These are phyloP conservation scores for Dacryopinax primogenitus DNA, from an alignment of 768 basidiomycete species.

Conservation along the genomic window DNA sequence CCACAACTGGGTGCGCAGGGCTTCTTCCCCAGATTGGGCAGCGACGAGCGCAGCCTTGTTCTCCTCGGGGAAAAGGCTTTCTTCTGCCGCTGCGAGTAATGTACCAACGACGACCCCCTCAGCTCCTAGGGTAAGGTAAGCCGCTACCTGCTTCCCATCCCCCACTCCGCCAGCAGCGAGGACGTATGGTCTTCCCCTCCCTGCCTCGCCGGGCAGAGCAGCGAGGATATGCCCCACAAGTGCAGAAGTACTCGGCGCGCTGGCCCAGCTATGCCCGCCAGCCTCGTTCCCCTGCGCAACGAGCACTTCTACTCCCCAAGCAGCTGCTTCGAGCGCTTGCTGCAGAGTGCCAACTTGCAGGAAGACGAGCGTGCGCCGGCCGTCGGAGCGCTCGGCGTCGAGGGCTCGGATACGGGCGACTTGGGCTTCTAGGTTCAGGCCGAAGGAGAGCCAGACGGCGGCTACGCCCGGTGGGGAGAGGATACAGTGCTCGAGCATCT, in stretches of 20 bases:
- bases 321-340: conserved; percentile 49
- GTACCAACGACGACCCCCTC: conserved; percentile 61
- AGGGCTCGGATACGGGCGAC: conserved; percentile 45
- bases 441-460: conserved; percentile 68
- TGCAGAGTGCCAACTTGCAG: conserved; percentile 48
- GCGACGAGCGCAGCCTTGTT: conserved; percentile 43
- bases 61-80: conserved; percentile 42
- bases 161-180: conserved; percentile 65
- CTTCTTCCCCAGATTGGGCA: conserved; percentile 23
- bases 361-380: conserved; percentile 43
- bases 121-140: conserved; percentile 52
- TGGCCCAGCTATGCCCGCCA: conserved; percentile 57
- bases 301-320: conserved; percentile 58
- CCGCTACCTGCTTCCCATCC: conserved; percentile 52
- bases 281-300: conserved; percentile 76
- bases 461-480: conserved; percentile 36
- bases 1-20: conserved; percentile 50
- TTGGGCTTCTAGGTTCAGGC: conserved; percentile 45
- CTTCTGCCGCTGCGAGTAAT: conserved; percentile 55
- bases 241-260: conserved; percentile 47
- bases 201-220: conserved; percentile 31
- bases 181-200: conserved; percentile 39
- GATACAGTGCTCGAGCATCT: conserved; percentile 39
- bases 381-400: conserved; percentile 30
- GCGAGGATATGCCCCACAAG: conserved; percentile 46